Evolutionary conservation across 805 yeast genomes (phyloP).

Genomic region (Maudiozyma saulgeensis): DNA sequence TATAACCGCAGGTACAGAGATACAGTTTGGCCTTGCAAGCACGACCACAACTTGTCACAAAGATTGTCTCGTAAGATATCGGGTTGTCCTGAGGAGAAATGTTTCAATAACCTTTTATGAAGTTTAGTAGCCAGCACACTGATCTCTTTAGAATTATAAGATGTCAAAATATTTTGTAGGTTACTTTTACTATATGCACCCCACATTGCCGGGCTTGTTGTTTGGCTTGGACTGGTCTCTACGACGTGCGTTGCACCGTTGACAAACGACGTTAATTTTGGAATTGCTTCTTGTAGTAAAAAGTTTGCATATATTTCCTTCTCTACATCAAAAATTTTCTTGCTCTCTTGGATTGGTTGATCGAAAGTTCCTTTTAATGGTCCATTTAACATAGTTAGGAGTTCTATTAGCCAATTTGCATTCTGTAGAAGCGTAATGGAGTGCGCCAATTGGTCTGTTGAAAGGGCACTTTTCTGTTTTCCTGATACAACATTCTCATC

Average conservation of each 20-base stretch:
- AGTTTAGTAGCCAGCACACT: conserved; percentile 44
- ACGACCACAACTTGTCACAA: conserved; percentile 57
- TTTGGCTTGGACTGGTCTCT: conserved; percentile 5
- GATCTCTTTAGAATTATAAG: conserved; percentile 52
- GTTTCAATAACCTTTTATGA: conserved; percentile 46
- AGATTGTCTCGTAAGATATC: conserved; percentile 33
- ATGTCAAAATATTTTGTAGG: conserved; percentile 45
- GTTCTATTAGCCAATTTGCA: conserved; percentile 42
- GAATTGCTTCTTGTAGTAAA: conserved; percentile 48
- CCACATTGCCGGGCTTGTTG: conserved; percentile 44
- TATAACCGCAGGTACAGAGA: conserved; percentile 46
- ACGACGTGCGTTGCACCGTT: conserved; percentile 48
- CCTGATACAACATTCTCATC: not conserved
- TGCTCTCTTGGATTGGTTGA: conserved; percentile 15
- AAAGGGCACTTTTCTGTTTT: conserved; percentile 1
- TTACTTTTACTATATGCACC: conserved; percentile 55
- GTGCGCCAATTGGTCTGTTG: conserved; percentile 25
- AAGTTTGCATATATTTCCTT: conserved; percentile 37
- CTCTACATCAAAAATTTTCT: conserved; percentile 23
- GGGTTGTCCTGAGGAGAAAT: conserved; percentile 32
- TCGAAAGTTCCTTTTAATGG: conserved; percentile 14
- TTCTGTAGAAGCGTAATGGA: conserved; percentile 44
- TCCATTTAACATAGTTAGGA: conserved; percentile 21
- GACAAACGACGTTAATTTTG: conserved; percentile 58
- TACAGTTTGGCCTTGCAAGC: conserved; percentile 55